Conservation (phyloP, 169 alveolate species). For the Babesia caballi region DNA sequence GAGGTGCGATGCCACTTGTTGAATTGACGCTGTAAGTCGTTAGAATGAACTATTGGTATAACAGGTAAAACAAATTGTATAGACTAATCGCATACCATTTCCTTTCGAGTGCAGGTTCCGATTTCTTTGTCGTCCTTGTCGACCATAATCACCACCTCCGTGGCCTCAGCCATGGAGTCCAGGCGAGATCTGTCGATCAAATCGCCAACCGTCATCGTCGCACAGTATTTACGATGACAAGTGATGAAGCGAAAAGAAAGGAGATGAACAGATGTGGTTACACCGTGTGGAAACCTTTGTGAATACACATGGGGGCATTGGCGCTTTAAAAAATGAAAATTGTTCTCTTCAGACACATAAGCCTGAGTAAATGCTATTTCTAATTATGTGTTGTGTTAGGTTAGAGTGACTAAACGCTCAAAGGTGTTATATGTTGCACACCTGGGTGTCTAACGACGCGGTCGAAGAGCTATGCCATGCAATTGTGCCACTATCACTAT, state of each 20-base stretch:
- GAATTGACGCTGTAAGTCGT: slow-evolving; percentile 30
- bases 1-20: slow-evolving; percentile 74
- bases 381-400: too few relatives aligned
- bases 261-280: too few relatives aligned
- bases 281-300: too few relatives aligned
- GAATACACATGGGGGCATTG: too few relatives aligned
- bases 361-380: too few relatives aligned
- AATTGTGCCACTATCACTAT: too few relatives aligned
- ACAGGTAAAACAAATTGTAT: background rate
- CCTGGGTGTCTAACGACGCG: too few relatives aligned
- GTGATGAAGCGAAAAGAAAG: background rate
- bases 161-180: slow-evolving; percentile 33
- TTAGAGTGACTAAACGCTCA: too few relatives aligned
- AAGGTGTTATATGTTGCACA: too few relatives aligned
- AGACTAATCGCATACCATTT: slow-evolving; percentile 19
- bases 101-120: slow-evolving; percentile 36
- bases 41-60: background rate
- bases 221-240: background rate
- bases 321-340: too few relatives aligned
- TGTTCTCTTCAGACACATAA: too few relatives aligned
- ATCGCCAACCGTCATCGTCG: background rate
- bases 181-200: slow-evolving; percentile 10
- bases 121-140: slow-evolving; percentile 49
- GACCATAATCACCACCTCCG: slow-evolving; percentile 39
- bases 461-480: too few relatives aligned